Base-by-base conservation (phyloP, 192 early-diverging fungal genomes). In the Ambispora gerdemannii region DNA sequence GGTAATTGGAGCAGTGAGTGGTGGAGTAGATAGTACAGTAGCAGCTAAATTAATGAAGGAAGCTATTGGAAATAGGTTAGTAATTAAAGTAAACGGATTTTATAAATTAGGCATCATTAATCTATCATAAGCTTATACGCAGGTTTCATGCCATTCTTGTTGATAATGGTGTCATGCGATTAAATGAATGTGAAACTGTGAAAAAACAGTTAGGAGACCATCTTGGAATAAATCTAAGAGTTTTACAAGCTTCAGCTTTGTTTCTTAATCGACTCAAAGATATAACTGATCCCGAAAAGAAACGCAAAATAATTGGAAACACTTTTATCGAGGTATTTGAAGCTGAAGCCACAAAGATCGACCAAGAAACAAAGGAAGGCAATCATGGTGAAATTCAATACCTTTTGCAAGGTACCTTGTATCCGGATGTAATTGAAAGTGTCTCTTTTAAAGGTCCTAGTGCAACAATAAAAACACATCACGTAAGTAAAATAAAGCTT, bases 231-330 rank as follows among this genome's bases (percentile, higher is more conserved):
- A 97, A 98, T 86, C 77, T 98, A 73, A 94, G 91, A 56, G 89
- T 98, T 38, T 92, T 89, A 47, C 91, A 96, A 77, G 91, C 94
- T 50, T 80, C 87, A 25, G 90, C 93, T 24, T 80, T 92, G 60
- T 97, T 97, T 84, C 75, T 94, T 63, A 82, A 82, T 47, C 87
- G 90, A 11, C 84, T 98, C 53, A 91, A 91, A 79, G 96, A 95
- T 56, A 88, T 96, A 59, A 94, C 87, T 20, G 94, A 98, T 70
- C 96, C 96, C 36, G 96, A 98, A 79, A 82, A 87, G 77, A 98
- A 98, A 90, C 89, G 96, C 77, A 98, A 96, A 85, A 95, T 98
- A 74, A 98, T 98, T 63, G 96, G 96, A 56, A 96, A 97, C 88
- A 94, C 96, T 33, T 98, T 98, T 72, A 93, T 98, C 62, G 94